Evolutionary conservation across 306 rosid genomes (phyloP).

Genomic region (Spatholobus suberectus): DNA sequence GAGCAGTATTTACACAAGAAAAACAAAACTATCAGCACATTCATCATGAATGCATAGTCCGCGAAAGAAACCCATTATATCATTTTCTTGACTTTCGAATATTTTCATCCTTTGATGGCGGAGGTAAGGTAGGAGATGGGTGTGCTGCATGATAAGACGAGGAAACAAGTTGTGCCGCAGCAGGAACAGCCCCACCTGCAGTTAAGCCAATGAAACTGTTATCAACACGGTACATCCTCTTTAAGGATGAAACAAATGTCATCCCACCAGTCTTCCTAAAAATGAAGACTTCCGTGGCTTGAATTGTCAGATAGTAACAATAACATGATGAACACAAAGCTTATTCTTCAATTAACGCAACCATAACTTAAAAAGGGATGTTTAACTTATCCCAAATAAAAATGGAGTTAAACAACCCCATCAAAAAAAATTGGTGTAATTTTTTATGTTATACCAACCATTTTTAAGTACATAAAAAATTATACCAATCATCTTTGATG

Average conservation of each 20-base stretch:
- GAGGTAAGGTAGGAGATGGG: constrained; percentile 50
- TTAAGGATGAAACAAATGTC: neutral
- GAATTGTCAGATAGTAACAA: neutral
- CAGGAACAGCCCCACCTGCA: constrained; percentile 79
- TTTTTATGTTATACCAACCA: too few species aligned
- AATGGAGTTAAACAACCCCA: too few species aligned
- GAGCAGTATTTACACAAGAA: constrained; percentile 15
- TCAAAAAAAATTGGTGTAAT: too few species aligned
- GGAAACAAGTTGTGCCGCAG: constrained; percentile 68
- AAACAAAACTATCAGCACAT: neutral
- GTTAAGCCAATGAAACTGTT: constrained; percentile 18
- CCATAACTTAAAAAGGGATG: too few species aligned
- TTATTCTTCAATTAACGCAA: neutral
- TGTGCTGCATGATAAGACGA: constrained; percentile 65
- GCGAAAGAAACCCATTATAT: constrained; percentile 1
- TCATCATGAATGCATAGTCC: neutral
- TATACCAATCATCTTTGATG: too few species aligned
- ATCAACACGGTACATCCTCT: neutral
- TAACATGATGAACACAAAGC: neutral
- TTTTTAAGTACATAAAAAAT: too few species aligned
- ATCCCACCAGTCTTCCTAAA: neutral
- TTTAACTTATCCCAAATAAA: too few species aligned
- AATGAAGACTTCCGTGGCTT: neutral
- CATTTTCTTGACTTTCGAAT: constrained; percentile 52
- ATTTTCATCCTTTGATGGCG: constrained; percentile 58